Conservation (phyloP, 1,139 yeast species). For the Nakaseomyces glabratus region DNA sequence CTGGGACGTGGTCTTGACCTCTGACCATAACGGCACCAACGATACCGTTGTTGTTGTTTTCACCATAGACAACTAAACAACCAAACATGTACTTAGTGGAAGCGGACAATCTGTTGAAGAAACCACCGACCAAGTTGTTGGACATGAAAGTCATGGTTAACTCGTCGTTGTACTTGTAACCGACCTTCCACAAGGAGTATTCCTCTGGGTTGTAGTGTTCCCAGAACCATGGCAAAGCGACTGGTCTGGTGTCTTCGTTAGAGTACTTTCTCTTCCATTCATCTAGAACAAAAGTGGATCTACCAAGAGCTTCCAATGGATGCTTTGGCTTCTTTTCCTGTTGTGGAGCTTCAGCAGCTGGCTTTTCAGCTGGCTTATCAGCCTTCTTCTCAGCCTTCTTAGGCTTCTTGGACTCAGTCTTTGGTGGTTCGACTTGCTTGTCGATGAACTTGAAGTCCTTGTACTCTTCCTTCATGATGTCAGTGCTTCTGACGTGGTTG, state of each 20-base stretch:
- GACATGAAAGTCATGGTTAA: constrained; percentile 96
- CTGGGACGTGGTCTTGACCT: constrained; percentile 87
- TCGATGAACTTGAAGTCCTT: constrained; percentile 49
- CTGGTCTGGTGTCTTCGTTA: constrained; percentile 92
- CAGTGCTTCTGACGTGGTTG: constrained; percentile 56
- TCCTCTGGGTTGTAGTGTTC: constrained; percentile 84
- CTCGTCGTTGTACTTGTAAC: constrained; percentile 96
- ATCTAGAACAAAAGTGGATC: constrained; percentile 63
- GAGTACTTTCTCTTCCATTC: constrained; percentile 98
- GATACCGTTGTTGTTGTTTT: constrained; percentile 97
- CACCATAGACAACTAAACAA: constrained; percentile 90
- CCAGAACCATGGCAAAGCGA: constrained; percentile 98
- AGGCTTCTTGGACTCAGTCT: constrained; percentile 51
- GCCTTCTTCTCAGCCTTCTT: constrained; percentile 25
- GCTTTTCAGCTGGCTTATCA: constrained; percentile 11
- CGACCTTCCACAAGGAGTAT: constrained; percentile 93
- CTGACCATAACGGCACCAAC: constrained; percentile 90
- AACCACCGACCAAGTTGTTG: constrained; percentile 96
- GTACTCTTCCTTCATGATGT: constrained; percentile 42
- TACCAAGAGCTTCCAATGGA: constrained; percentile 81
- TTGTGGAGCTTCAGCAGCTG: constrained; percentile 23
- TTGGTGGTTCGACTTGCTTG: constrained; percentile 67
- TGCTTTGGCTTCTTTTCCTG: constrained; percentile 66
- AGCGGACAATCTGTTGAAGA: constrained; percentile 89
- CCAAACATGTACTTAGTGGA: constrained; percentile 95